phyloP scores from a whole-genome alignment of 257 asterid species.

The Przewalskia tangutica region DNA sequence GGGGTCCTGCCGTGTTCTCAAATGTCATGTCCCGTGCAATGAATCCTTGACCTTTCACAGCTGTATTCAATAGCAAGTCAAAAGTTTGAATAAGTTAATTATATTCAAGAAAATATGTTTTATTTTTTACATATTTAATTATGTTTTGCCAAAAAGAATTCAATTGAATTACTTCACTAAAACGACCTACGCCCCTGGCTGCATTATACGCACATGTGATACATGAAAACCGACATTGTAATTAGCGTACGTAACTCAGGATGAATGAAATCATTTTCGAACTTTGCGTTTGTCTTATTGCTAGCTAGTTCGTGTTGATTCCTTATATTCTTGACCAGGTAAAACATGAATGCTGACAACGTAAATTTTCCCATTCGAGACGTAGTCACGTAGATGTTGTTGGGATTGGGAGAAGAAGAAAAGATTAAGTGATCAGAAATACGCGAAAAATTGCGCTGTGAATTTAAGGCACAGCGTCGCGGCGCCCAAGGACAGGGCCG shows the following conservation, averaged over 20 bases:
- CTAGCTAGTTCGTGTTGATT: background rate
- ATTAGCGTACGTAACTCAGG: background rate
- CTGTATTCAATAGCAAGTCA: slow-evolving; percentile 8
- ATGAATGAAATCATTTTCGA: background rate
- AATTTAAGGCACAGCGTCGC: no score
- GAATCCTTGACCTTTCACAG: slow-evolving; percentile 48
- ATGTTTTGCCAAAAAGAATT: background rate
- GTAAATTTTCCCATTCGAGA: background rate
- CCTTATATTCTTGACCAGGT: background rate
- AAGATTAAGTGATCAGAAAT: no score
- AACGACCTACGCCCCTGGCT: background rate
- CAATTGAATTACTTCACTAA: background rate
- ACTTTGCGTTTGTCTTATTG: background rate
- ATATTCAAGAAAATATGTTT: background rate
- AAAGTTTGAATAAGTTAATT: background rate
- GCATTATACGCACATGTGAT: background rate
- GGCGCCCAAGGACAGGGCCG: no score
- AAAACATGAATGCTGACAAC: background rate
- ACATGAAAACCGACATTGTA: background rate
- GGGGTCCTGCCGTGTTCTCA: slow-evolving; percentile 55
- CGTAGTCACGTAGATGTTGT: no score
- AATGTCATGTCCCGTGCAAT: slow-evolving; percentile 52
- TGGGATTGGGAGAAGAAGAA: no score
- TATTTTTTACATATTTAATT: no score
- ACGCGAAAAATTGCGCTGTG: no score